phyloP scores from a whole-genome alignment of 78 protist species.

The Dictyostelium brefeldianum region DNA sequence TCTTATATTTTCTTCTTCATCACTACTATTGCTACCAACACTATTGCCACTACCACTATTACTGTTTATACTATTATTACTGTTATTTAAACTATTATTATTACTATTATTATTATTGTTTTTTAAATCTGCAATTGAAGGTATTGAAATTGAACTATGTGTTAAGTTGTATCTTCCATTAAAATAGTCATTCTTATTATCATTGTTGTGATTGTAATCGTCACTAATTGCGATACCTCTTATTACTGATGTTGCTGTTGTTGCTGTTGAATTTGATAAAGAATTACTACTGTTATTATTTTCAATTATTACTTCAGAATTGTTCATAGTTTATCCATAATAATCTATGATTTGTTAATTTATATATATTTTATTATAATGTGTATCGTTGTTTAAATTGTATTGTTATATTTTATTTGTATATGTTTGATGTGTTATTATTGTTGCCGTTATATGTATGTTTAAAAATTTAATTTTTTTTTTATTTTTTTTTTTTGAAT shows the following conservation, averaged over 20 bases:
- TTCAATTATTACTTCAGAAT: too few species aligned
- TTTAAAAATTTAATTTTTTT: too few species aligned
- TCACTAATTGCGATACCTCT: not conserved
- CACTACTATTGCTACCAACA: not conserved
- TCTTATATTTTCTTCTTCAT: not conserved
- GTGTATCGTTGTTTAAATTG: too few species aligned
- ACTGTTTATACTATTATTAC: not conserved
- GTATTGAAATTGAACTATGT: slow-evolving; percentile 7
- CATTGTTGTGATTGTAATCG: not conserved
- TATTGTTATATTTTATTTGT: too few species aligned
- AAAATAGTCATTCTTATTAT: not conserved
- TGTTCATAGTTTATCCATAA: too few species aligned
- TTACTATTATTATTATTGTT: not conserved
- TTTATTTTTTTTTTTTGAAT: too few species aligned
- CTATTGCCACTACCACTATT: not conserved
- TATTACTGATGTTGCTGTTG: not conserved
- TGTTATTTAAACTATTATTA: too few species aligned
- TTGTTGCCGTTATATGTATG: too few species aligned
- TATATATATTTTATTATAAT: too few species aligned
- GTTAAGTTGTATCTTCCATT: slow-evolving; percentile 23
- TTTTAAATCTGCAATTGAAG: not conserved
- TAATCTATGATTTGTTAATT: too few species aligned
- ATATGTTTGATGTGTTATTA: too few species aligned
- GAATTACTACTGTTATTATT: too few species aligned
- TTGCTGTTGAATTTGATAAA: not conserved